Base-by-base conservation (phyloP, 1,139 yeast species). In the Debaryomyces sp. region DNA sequence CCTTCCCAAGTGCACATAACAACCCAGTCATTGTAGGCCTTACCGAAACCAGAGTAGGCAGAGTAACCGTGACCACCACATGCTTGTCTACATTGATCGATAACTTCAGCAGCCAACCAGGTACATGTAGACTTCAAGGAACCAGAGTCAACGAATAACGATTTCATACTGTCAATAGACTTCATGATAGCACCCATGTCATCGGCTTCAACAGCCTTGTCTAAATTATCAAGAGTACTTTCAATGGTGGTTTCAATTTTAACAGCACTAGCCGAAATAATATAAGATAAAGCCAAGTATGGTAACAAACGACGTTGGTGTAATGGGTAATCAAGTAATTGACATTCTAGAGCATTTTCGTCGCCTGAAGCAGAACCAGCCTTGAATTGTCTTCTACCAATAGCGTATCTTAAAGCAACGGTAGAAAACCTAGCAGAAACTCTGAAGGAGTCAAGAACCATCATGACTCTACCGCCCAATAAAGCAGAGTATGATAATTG, bases 1-100 rank as follows among this genome's bases (percentile, higher is more conserved):
- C 81, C 81, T 67, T 76, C 81, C 81, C 81, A 76, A 49, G 81
- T 76, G 66, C 80, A 75, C 62, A 75, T 80, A 40, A 76, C 81
- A 43, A 73, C 80, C 75, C 78, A 76, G 61, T 76, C 81, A 54
- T 71, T 71, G 64, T 65, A 75, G 34, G 79, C 77, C 61, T 67
- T 75, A 53, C 80, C 81, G 53, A 76, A 76, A 43, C 80, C 80
- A 53, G 68, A 63, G 66, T 76, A 76, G 34, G 77, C 56, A 22
- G 80, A 75, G 66, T 76, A 76, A 52, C 81, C 81, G 59, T 75
- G 81, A 51, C 81, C 81, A 66, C 81, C 81, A 66, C 81, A 76
- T 21, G 80, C 67, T 63, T 76, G 81, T 70, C 81, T 73, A 60
- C 75, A 67, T 59, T 76, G 70, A 58, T 75, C 79, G 55, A 76